Percentiles rank a stretch among this genome's conserved stretches.
Conservation (phyloP, 495 filamentous ascomycete genomes). For the Lineolata rhizophorae region DNA sequence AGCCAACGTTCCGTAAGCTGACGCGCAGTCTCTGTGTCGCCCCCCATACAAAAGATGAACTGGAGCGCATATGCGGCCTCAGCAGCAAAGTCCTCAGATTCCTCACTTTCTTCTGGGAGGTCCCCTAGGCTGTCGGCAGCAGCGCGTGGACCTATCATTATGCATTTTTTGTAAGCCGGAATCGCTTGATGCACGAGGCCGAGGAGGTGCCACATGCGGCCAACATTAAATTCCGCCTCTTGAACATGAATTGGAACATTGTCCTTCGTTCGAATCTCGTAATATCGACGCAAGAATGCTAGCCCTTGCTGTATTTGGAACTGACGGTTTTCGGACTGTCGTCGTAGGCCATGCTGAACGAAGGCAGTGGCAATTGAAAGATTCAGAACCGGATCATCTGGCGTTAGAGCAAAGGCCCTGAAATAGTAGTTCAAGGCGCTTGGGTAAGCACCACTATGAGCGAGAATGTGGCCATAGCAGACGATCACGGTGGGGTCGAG, state of each 20-base stretch:
- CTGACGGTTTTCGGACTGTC: conserved; percentile 75
- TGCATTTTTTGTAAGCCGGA: conserved; percentile 44
- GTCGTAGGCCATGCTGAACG: conserved; percentile 66
- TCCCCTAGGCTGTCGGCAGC: conserved; percentile 14
- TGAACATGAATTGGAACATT: conserved; percentile 28
- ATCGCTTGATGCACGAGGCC: conserved; percentile 60
- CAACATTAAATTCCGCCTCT: conserved; percentile 84
- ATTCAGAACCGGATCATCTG: conserved; percentile 51
- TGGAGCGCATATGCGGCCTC: conserved; percentile 67
- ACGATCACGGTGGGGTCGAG: conserved; percentile 58
- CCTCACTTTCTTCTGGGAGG: conserved; percentile 1
- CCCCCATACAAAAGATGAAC: conserved; percentile 39
- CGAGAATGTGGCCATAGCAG: conserved; percentile 75
- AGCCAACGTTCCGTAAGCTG: conserved; percentile 35
- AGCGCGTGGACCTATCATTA: conserved; percentile 24
- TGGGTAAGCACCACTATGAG: conserved; percentile 52
- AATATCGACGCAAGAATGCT: conserved; percentile 60
- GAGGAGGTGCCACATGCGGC: conserved; percentile 56
- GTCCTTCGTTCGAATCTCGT: conserved; percentile 26
- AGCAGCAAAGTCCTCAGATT: conserved; percentile 36
- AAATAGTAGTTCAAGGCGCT: conserved; percentile 81
- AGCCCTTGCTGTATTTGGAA: conserved; percentile 68
- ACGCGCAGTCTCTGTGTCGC: conserved; percentile 32
- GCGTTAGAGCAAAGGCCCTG: conserved; percentile 61
- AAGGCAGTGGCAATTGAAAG: conserved; percentile 55